phyloP scores from a whole-genome alignment of 495 filamentous ascomycete species.

The Xylaria acuta region DNA sequence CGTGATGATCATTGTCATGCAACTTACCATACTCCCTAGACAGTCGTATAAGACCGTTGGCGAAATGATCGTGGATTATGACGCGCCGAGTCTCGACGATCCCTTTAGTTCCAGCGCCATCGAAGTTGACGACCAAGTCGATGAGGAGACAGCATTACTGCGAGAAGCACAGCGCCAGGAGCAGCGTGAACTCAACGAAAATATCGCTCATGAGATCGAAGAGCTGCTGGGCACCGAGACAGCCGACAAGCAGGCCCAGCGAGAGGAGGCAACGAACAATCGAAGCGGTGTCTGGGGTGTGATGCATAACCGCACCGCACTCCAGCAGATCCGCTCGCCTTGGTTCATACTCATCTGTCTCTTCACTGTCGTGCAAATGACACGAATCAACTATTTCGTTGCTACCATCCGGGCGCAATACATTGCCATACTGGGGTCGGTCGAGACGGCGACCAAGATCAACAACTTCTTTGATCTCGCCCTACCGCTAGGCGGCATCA shows the following conservation, averaged over 20 bases:
- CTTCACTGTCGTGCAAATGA: slow-evolving; percentile 93
- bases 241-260: slow-evolving; percentile 58
- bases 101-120: slow-evolving; percentile 34
- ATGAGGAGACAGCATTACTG: slow-evolving; percentile 64
- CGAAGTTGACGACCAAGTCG: slow-evolving; percentile 64
- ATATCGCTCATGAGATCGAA: slow-evolving; percentile 74
- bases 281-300: slow-evolving; percentile 85
- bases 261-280: slow-evolving; percentile 65
- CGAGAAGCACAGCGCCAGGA: slow-evolving; percentile 53
- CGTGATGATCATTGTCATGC: slow-evolving; percentile 67
- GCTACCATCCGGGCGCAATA: slow-evolving; percentile 90
- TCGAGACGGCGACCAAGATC: slow-evolving; percentile 65
- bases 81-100: slow-evolving; percentile 41
- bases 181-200: slow-evolving; percentile 68
- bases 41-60: slow-evolving; percentile 89
- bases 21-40: slow-evolving; percentile 77
- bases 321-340: slow-evolving; percentile 75
- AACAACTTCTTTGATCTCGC: slow-evolving; percentile 90
- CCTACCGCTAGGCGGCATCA: slow-evolving; percentile 83
- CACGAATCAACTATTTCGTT: slow-evolving; percentile 96
- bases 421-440: slow-evolving; percentile 70
- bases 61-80: slow-evolving; percentile 76
- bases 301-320: slow-evolving; percentile 76
- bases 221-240: slow-evolving; percentile 69
- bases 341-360: slow-evolving; percentile 90